Conservation (phyloP, 2,329 filamentous ascomycete genomes). For the Iodosphaeria phyllophila region DNA sequence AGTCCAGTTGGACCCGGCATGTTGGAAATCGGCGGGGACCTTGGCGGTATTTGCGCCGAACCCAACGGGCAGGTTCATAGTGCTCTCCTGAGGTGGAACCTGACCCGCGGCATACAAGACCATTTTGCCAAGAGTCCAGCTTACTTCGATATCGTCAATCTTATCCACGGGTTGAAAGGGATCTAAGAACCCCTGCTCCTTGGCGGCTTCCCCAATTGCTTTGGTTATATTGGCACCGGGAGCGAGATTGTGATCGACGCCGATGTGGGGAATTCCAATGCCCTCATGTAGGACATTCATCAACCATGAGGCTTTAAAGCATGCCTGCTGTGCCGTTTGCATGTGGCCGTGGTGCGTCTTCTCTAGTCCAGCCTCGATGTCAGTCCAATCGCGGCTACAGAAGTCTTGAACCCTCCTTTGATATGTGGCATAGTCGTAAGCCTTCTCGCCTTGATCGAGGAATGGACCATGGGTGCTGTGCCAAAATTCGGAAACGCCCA, state of each 20-base stretch:
- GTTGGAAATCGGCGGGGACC: conserved; percentile 64
- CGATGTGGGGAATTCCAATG: conserved; percentile 77
- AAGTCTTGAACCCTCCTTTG: conserved; percentile 71
- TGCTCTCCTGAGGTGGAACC: conserved; percentile 43
- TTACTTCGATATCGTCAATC: conserved; percentile 79
- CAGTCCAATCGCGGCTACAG: conserved; percentile 66
- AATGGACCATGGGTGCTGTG: conserved; percentile 96
- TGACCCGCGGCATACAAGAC: conserved; percentile 86
- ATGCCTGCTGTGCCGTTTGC: conserved; percentile 67
- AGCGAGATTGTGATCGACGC: conserved; percentile 43
- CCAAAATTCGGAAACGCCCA: conserved; percentile 97
- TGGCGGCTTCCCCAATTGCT: conserved; percentile 45
- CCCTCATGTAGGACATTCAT: conserved; percentile 94
- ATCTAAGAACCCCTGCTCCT: conserved; percentile 59
- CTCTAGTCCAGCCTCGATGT: conserved; percentile 49
- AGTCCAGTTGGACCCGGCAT: conserved; percentile 43
- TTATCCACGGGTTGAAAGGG: conserved; percentile 88
- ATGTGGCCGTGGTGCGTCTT: conserved; percentile 63
- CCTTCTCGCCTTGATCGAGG: conserved; percentile 55
- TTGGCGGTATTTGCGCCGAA: conserved; percentile 70
- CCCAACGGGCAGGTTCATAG: conserved; percentile 54
- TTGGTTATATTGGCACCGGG: conserved; percentile 53
- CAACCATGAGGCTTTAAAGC: conserved; percentile 96
- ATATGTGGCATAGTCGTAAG: conserved; percentile 82
- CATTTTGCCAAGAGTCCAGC: conserved; percentile 95